Conservation (phyloP, 345 rosid species). For the Citrus maxima region DNA sequence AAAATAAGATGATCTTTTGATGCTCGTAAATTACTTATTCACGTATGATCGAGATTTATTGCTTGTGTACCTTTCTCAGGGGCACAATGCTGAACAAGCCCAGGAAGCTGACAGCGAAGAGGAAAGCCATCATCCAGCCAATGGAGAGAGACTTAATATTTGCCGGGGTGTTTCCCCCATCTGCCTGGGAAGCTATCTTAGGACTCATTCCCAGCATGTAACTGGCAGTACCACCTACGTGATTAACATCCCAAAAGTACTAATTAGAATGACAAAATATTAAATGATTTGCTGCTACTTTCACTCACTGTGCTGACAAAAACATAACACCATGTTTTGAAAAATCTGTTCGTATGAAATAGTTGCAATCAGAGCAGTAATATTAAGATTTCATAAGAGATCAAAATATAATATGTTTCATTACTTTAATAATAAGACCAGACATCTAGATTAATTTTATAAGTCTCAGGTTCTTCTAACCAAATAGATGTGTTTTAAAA, state of each 20-base stretch:
- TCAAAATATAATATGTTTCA: too few species aligned
- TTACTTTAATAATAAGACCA: too few species aligned
- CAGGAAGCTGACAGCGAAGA: conserved; percentile 78
- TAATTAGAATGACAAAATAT: not conserved
- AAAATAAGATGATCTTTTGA: not conserved
- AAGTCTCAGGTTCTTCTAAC: too few species aligned
- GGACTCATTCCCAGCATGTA: conserved; percentile 79
- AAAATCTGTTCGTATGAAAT: not conserved
- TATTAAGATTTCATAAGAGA: too few species aligned
- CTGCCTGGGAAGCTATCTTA: conserved; percentile 46
- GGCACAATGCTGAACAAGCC: conserved; percentile 84
- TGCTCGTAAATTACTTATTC: not conserved
- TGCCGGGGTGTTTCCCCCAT: conserved; percentile 42
- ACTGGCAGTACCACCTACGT: conserved; percentile 79
- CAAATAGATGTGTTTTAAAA: too few species aligned
- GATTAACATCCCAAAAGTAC: not conserved
- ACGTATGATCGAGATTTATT: not conserved
- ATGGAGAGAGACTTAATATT: conserved; percentile 61
- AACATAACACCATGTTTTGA: not conserved
- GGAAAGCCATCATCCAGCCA: conserved; percentile 81
- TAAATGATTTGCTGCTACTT: not conserved
- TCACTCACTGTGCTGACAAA: not conserved
- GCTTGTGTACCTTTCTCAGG: conserved; percentile 55
- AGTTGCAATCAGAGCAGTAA: not conserved
- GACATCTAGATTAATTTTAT: too few species aligned